phyloP scores from a whole-genome alignment of 371 early-diverging fungal genomes.

The Mortierella sp. region DNA sequence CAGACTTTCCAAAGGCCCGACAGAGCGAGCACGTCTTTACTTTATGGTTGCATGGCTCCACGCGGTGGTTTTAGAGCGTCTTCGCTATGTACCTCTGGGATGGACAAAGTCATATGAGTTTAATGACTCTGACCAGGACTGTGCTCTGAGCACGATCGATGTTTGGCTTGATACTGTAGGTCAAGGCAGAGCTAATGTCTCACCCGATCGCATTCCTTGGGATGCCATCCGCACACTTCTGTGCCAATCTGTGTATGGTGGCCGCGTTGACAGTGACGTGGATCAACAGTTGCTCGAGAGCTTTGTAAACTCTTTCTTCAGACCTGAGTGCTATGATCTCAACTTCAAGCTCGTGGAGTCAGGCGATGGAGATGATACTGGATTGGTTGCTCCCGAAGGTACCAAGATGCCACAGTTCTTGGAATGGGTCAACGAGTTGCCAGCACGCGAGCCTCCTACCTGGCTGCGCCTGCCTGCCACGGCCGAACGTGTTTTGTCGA shows the following conservation, averaged over 20 bases:
- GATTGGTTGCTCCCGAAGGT: slow-evolving; percentile 88
- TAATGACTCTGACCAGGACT: slow-evolving; percentile 96
- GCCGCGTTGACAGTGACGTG: slow-evolving; percentile 93
- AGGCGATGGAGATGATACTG: slow-evolving; percentile 57
- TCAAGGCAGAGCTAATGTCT: slow-evolving; percentile 87
- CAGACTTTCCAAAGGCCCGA: slow-evolving; percentile 78
- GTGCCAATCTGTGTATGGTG: slow-evolving; percentile 95
- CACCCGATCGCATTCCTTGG: slow-evolving; percentile 97
- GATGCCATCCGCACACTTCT: slow-evolving; percentile 90
- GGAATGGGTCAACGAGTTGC: slow-evolving; percentile 89
- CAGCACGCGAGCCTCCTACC: slow-evolving; percentile 94
- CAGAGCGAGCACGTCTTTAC: slow-evolving; percentile 90
- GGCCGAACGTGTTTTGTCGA: slow-evolving; percentile 92
- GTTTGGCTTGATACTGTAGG: slow-evolving; percentile 90
- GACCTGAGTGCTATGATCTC: slow-evolving; percentile 84
- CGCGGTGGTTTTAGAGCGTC: slow-evolving; percentile 93
- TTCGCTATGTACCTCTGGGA: slow-evolving; percentile 96
- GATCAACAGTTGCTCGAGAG: slow-evolving; percentile 91
- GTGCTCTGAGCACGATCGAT: slow-evolving; percentile 91
- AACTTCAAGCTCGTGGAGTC: slow-evolving; percentile 85
- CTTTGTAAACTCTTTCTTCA: slow-evolving; percentile 90
- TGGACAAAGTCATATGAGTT: slow-evolving; percentile 98
- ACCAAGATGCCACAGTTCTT: slow-evolving; percentile 89
- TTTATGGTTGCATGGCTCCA: slow-evolving; percentile 98
- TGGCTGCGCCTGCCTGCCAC: slow-evolving; percentile 97